Percentiles rank a stretch among this genome's conserved stretches.
Evolutionary conservation across 2,329 filamentous ascomycete genomes (phyloP).

Genomic region (Sarocladium strictum): DNA sequence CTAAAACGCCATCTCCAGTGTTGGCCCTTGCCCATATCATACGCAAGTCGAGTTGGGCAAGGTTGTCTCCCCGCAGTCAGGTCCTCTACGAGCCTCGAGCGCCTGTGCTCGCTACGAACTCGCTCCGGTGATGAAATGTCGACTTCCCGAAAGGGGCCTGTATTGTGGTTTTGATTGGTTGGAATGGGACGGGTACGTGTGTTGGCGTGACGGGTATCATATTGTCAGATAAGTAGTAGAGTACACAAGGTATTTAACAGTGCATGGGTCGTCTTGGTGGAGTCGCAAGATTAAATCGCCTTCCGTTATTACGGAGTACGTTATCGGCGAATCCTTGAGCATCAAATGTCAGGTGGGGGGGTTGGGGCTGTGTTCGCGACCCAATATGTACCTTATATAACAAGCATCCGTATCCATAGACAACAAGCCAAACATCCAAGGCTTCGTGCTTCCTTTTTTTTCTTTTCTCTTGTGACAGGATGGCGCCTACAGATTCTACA

Average conservation of each 20-base stretch:
- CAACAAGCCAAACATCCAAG: neutral
- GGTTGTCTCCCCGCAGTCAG: neutral
- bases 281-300: conserved; percentile 1
- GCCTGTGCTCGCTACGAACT: too few species aligned
- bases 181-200: too few species aligned
- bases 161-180: too few species aligned
- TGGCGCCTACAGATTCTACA: conserved; percentile 7
- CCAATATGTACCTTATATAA: conserved; percentile 1
- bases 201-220: too few species aligned
- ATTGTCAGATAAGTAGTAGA: conserved; percentile 2
- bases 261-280: neutral
- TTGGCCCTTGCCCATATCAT: neutral
- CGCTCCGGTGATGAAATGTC: too few species aligned
- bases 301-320: neutral
- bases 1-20: too few species aligned
- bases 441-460: neutral
- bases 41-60: conserved; percentile 1
- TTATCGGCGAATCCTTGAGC: neutral
- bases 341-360: too few species aligned
- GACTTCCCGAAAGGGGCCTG: too few species aligned
- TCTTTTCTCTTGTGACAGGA: too few species aligned
- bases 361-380: neutral
- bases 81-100: neutral
- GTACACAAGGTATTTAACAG: neutral
- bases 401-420: too few species aligned